Conservation (phyloP, 108 stramenopile species). For the Phaeodactylum tricornutum region DNA sequence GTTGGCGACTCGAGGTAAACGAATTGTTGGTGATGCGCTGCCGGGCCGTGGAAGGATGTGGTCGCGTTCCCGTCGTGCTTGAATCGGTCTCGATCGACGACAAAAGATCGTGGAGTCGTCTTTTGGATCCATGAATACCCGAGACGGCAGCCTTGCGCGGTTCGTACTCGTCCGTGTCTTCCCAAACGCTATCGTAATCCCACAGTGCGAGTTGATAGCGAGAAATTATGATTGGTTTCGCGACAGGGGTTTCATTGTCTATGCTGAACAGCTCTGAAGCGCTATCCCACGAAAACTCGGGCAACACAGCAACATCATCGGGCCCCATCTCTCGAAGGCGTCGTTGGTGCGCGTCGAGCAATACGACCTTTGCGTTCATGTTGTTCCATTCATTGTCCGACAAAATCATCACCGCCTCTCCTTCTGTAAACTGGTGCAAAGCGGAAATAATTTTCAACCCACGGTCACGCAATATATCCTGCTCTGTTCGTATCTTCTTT, state of each 20-base stretch:
- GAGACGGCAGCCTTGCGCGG: neutral
- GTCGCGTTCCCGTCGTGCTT: neutral
- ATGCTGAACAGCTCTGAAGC: no score
- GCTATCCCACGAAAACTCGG: constrained; percentile 4
- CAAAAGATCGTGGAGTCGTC: no score
- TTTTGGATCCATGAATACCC: no score
- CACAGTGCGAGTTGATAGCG: constrained; percentile 61
- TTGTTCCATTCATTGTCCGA: constrained; percentile 48
- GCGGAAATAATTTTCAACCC: constrained; percentile 42
- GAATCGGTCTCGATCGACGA: neutral
- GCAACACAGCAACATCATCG: constrained; percentile 25
- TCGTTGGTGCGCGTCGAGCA: constrained; percentile 9
- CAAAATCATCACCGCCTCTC: constrained; percentile 56
- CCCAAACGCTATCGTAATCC: constrained; percentile 39
- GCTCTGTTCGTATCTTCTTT: constrained; percentile 31
- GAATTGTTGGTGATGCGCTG: neutral
- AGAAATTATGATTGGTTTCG: constrained; percentile 20
- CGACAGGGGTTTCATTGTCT: constrained; percentile 8
- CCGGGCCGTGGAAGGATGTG: neutral
- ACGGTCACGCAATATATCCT: constrained; percentile 40
- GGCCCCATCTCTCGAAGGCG: constrained; percentile 8
- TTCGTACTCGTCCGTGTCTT: constrained; percentile 7
- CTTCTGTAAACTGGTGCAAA: constrained; percentile 27
- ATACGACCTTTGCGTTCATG: constrained; percentile 37
- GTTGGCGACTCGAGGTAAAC: constrained; percentile 1